Evolutionary conservation across 768 basidiomycete species (phyloP).

Genomic region (Boletus sp.): DNA sequence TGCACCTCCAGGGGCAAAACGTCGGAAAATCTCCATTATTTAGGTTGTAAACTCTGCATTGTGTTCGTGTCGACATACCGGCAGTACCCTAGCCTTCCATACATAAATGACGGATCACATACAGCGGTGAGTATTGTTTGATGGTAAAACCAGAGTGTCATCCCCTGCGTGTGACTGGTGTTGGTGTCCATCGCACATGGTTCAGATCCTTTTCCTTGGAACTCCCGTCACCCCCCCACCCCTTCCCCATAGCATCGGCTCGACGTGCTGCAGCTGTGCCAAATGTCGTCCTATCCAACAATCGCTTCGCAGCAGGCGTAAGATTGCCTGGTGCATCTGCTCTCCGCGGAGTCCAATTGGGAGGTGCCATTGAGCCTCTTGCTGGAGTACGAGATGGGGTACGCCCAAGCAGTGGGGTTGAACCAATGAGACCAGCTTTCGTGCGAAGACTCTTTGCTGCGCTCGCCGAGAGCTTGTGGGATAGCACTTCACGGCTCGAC

Average conservation of each 20-base stretch:
- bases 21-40: constrained; percentile 48
- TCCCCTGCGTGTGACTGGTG: constrained; percentile 44
- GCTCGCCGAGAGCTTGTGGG: constrained; percentile 73
- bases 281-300: constrained; percentile 71
- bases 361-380: constrained; percentile 66
- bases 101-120: constrained; percentile 1
- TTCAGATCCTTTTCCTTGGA: constrained; percentile 60
- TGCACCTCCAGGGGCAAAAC: constrained; percentile 49
- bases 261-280: constrained; percentile 59
- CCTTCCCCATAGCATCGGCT: constrained; percentile 63
- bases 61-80: constrained; percentile 9
- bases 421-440: constrained; percentile 60
- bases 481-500: constrained; percentile 76
- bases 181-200: constrained; percentile 76
- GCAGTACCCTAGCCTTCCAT: constrained; percentile 11
- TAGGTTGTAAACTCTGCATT: constrained; percentile 18
- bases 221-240: constrained; percentile 49
- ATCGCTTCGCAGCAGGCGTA: constrained; percentile 79
- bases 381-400: constrained; percentile 37
- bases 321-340: constrained; percentile 69
- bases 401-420: constrained; percentile 25
- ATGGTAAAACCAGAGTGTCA: constrained; percentile 11
- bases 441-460: constrained; percentile 79
- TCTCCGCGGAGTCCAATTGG: constrained; percentile 73
- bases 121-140: constrained; percentile 5